These are phyloP conservation scores for Zygosaccharomyces sapae DNA, from an alignment of 1,139 yeast genomes.

Conservation along the genomic window DNA sequence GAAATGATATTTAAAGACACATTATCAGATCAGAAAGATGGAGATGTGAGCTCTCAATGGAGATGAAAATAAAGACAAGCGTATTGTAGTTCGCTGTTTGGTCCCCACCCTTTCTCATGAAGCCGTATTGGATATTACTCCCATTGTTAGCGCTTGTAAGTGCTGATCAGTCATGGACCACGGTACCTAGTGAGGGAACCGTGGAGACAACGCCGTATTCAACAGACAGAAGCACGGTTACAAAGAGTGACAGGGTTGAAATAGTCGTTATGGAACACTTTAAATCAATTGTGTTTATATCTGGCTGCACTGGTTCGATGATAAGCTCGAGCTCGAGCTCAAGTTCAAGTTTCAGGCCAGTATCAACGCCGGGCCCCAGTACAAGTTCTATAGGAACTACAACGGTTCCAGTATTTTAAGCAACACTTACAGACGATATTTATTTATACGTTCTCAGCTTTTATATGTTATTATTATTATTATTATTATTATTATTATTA, in stretches of 20 bases:
- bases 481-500: neutral
- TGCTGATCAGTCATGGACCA: conserved; percentile 22
- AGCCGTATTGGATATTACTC: neutral
- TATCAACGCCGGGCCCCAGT: no score
- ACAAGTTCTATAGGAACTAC: conserved; percentile 6
- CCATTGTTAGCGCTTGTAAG: conserved; percentile 4
- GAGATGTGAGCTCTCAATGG: no score
- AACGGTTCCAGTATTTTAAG: conserved; percentile 12
- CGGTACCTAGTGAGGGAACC: conserved; percentile 23
- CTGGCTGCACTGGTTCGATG: conserved; percentile 17
- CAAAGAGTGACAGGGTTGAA: conserved; percentile 20
- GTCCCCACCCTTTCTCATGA: neutral
- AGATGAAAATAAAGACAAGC: no score
- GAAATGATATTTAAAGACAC: neutral
- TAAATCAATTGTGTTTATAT: conserved; percentile 23
- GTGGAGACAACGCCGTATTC: conserved; percentile 29
- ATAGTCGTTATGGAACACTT: conserved; percentile 27
- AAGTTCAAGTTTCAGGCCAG: no score
- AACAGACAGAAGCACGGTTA: conserved; percentile 19
- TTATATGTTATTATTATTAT: neutral
- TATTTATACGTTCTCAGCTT: neutral
- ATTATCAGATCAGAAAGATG: no score
- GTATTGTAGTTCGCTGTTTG: no score
- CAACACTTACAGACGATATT: neutral
- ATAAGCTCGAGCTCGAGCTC: neutral